phyloP scores from a whole-genome alignment of 106 monocot genomes.

The Dendrobium catenatum region DNA sequence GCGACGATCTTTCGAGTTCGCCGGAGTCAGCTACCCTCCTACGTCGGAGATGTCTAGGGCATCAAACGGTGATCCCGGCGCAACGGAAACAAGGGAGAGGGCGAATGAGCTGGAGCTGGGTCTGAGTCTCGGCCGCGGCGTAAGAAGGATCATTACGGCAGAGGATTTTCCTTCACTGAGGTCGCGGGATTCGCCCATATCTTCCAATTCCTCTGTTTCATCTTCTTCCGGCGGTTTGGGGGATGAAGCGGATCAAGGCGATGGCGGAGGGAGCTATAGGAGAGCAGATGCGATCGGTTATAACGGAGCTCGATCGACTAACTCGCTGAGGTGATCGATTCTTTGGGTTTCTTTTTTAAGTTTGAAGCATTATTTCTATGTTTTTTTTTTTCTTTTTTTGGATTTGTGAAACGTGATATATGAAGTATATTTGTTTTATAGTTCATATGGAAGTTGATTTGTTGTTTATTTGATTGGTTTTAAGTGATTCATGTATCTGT shows the following conservation, averaged over 20 bases:
- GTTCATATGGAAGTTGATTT: neutral
- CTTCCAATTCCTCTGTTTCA: constrained; percentile 7
- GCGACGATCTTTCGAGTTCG: constrained; percentile 3
- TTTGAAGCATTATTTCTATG: neutral
- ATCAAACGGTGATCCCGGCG: neutral
- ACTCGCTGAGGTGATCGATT: neutral
- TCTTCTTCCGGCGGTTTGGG: constrained; percentile 6
- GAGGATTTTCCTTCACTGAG: neutral
- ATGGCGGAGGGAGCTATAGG: neutral
- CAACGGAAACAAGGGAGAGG: neutral
- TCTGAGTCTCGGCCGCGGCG: neutral
- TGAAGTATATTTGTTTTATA: neutral
- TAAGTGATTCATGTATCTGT: neutral
- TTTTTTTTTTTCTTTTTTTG: neutral
- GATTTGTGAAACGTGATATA: neutral
- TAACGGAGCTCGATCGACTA: neutral
- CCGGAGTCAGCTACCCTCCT: neutral
- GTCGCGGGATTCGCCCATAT: neutral
- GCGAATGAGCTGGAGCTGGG: constrained; percentile 3
- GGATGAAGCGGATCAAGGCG: neutral
- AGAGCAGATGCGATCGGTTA: neutral
- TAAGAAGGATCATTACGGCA: neutral
- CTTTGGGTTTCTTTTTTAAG: neutral
- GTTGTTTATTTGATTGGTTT: neutral
- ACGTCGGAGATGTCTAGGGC: neutral